Conservation (phyloP, 331 rosid species). For the Phaseolus coccineus region DNA sequence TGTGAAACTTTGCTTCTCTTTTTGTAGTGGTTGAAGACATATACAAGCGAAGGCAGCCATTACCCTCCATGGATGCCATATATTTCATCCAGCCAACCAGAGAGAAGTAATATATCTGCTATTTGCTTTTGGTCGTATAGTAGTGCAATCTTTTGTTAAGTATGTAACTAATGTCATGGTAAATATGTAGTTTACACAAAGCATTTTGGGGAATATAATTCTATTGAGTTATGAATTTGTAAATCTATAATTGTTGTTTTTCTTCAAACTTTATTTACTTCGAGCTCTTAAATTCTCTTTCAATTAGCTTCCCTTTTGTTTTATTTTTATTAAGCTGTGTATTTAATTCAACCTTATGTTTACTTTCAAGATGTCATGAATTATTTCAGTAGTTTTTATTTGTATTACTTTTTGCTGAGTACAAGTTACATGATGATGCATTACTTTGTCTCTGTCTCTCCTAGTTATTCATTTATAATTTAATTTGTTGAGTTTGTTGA, state of each 20-base stretch:
- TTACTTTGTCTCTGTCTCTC: slow-evolving; percentile 22
- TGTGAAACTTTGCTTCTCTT: slow-evolving; percentile 42
- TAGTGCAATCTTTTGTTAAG: slow-evolving; percentile 13
- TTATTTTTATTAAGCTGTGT: slow-evolving; percentile 16
- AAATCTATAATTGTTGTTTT: neutral
- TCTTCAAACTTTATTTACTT: neutral
- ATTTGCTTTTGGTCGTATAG: slow-evolving; percentile 21
- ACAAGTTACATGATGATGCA: slow-evolving; percentile 22
- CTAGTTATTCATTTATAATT: slow-evolving; percentile 20
- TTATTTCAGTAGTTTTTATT: slow-evolving; percentile 17
- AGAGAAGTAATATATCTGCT: slow-evolving; percentile 73
- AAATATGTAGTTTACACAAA: neutral
- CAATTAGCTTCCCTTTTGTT: slow-evolving; percentile 28
- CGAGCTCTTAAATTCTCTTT: slow-evolving; percentile 13
- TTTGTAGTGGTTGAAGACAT: slow-evolving; percentile 95
- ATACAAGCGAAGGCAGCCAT: slow-evolving; percentile 91
- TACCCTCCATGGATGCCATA: slow-evolving; percentile 95
- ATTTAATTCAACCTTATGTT: slow-evolving; percentile 19
- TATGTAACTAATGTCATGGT: slow-evolving; percentile 12
- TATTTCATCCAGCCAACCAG: slow-evolving; percentile 91
- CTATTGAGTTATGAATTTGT: slow-evolving; percentile 27
- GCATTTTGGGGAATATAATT: slow-evolving; percentile 10
- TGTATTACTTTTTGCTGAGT: slow-evolving; percentile 8
- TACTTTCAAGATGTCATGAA: slow-evolving; percentile 31
- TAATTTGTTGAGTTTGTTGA: slow-evolving; percentile 16